These are phyloP conservation scores for Emmonsia crescens DNA, from an alignment of 2,329 filamentous ascomycete genomes.

Conservation along the genomic window DNA sequence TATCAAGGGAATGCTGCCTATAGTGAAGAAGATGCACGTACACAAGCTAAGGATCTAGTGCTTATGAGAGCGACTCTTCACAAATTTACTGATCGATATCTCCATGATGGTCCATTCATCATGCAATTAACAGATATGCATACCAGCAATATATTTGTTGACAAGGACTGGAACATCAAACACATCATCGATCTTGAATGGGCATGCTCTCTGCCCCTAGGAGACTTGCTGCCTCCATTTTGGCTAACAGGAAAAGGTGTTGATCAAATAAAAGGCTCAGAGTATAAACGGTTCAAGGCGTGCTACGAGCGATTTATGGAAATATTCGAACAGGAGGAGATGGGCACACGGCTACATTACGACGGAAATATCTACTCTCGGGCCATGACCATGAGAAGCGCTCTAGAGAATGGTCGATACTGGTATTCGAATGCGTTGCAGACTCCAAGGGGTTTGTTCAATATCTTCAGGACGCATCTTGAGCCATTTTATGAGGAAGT, in stretches of 20 bases:
- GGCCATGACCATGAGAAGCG: not conserved
- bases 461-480: slow-evolving; percentile 4
- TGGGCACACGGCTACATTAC: not conserved
- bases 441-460: slow-evolving; percentile 7
- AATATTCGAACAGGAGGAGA: slow-evolving; percentile 11
- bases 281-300: slow-evolving; percentile 10
- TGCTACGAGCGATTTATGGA: slow-evolving; percentile 6
- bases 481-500: not conserved
- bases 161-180: slow-evolving; percentile 26
- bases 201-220: slow-evolving; percentile 21
- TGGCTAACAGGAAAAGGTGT: slow-evolving; percentile 7
- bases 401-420: slow-evolving; percentile 6
- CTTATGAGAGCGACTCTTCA: slow-evolving; percentile 20
- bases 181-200: slow-evolving; percentile 28
- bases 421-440: slow-evolving; percentile 8
- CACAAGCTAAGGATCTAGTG: slow-evolving; percentile 13
- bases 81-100: slow-evolving; percentile 19
- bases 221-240: slow-evolving; percentile 12
- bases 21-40: not conserved
- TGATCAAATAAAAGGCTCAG: slow-evolving; percentile 10
- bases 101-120: slow-evolving; percentile 23
- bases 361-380: not conserved
- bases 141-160: slow-evolving; percentile 9
- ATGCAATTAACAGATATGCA: slow-evolving; percentile 29
- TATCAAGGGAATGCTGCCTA: slow-evolving; percentile 15